These are phyloP conservation scores for Chrysopogon serrulatus DNA, from an alignment of 176 grass and related monocot genomes.

Conservation along the genomic window DNA sequence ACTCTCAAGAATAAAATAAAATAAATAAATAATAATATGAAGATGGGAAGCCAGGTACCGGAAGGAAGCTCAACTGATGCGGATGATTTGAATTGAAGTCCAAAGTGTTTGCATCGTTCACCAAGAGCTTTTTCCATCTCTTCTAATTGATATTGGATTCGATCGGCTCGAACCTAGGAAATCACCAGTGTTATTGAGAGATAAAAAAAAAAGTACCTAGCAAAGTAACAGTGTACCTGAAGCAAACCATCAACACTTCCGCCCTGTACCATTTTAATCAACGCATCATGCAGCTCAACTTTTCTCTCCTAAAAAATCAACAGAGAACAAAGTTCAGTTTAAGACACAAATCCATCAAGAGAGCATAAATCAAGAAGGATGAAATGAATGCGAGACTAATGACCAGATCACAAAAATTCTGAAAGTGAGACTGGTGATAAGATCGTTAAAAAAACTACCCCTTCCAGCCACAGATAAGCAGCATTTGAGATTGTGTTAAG, in stretches of 20 bases:
- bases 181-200: slow-evolving; percentile 11
- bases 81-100: slow-evolving; percentile 68
- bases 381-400: slow-evolving; percentile 27
- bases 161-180: slow-evolving; percentile 85
- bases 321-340: slow-evolving; percentile 17
- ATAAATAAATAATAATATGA: neutral
- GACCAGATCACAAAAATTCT: neutral
- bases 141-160: slow-evolving; percentile 96
- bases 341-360: slow-evolving; percentile 4
- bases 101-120: slow-evolving; percentile 94
- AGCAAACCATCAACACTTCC: slow-evolving; percentile 97
- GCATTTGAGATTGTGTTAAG: neutral
- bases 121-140: slow-evolving; percentile 86
- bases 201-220: neutral
- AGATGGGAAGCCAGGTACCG: slow-evolving; percentile 46
- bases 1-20: neutral
- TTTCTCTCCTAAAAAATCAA: slow-evolving; percentile 81
- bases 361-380: neutral
- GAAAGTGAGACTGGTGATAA: neutral
- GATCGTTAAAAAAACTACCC: neutral
- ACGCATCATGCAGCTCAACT: slow-evolving; percentile 81
- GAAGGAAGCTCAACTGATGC: slow-evolving; percentile 86
- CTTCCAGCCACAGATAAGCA: neutral
- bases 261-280: slow-evolving; percentile 98
- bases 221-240: slow-evolving; percentile 63